Conservation (phyloP, 208 protist genomes). For the Herpetomonas samuelpessoai region DNA sequence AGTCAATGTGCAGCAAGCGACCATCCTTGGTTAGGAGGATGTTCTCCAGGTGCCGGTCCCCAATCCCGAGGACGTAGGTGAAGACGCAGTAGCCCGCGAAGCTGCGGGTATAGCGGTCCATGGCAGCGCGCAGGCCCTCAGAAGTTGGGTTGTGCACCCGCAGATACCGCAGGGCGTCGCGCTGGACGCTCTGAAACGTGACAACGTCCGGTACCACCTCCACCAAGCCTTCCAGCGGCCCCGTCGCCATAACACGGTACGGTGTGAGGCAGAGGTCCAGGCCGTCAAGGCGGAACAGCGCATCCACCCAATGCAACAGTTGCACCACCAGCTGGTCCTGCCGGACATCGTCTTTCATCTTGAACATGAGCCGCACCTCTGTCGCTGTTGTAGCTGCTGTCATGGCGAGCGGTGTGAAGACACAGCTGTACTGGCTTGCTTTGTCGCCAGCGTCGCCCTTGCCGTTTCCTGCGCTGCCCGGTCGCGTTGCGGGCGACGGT, state of each 20-base stretch:
- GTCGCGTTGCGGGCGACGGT: background rate
- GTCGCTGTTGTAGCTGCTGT: conserved; percentile 1
- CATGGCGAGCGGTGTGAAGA: conserved; percentile 13
- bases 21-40: conserved; percentile 93
- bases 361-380: conserved; percentile 83
- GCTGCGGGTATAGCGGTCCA: conserved; percentile 95
- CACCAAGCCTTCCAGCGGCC: conserved; percentile 68
- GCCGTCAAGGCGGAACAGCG: conserved; percentile 88
- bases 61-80: conserved; percentile 97
- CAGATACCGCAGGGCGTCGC: conserved; percentile 68
- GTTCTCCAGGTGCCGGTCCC: conserved; percentile 97
- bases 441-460: background rate
- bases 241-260: conserved; percentile 92
- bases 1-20: conserved; percentile 97
- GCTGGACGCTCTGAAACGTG: conserved; percentile 76
- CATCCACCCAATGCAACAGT: conserved; percentile 89
- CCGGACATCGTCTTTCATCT: conserved; percentile 95
- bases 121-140: conserved; percentile 52
- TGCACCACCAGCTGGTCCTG: conserved; percentile 98
- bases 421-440: too few relatives aligned
- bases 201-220: conserved; percentile 85
- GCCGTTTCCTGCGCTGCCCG: background rate
- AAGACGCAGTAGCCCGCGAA: conserved; percentile 97
- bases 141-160: conserved; percentile 72
- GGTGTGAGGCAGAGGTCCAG: conserved; percentile 94